Evolutionary conservation across 148 eudicot genomes (phyloP), one percentile per base, ranked within the genome.

Genomic region (Vaccinium macrocarpon): DNA sequence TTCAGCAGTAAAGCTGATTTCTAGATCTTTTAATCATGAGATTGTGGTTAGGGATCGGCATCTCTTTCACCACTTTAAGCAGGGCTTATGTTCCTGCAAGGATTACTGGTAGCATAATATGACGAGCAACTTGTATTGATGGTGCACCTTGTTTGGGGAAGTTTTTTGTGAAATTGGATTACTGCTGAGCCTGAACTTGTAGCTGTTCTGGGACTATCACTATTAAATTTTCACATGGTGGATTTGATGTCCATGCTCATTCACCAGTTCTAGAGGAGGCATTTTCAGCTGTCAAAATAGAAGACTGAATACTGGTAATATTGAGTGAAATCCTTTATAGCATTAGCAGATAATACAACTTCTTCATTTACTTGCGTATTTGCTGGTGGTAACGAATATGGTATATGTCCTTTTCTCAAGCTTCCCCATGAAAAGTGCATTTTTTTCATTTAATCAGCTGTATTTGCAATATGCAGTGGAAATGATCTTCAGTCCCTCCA

Each of bases 401-500:
- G 18, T 74, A 16, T 15, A 38, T 21, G 32, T 11, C 57, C 9
- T 10, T 76, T 29, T 76, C 27, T 50, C 57, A 50, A 50, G 79
- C 57, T 76, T 73, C 49, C 79, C 2, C 51, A 16, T 50, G 80
- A 51, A 13, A 12, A 51, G 50, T 75, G 32, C 38, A 25, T 38
- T 51, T 77, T 77, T 9, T 38, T 29, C 68, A 76, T 57, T 13
- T 27, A 19, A 74, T 83, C 64, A 23, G 16, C 74, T 68, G 42
- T 21, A 55, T 75, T 52, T 23, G 57, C 70, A 81, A 29, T 70
- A 19, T 88, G 68, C 87, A 94, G 98, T 93, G 53, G 93, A 94
- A 89, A 94, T 95, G 98, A 89, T 95, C 59, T 91, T 94, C 48
- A 95, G 94, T 56, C 94, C 95, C 5, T 88, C 92, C 73, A 90